Base-by-base conservation (phyloP, 2,329 filamentous ascomycete genomes). In the Annulohypoxylon truncatum region DNA sequence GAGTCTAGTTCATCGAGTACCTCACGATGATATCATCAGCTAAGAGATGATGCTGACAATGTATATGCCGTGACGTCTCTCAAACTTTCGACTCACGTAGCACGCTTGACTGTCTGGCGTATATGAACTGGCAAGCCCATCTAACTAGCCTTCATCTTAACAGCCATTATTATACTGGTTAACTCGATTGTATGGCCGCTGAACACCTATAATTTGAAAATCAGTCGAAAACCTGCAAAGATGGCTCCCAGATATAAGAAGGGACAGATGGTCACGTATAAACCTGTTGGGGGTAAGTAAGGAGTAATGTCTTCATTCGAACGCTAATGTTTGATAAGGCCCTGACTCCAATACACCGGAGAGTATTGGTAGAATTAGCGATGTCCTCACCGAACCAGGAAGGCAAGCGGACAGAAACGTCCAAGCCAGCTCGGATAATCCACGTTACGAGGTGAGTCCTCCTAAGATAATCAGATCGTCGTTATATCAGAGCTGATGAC, bases 231-330 rank as follows among this genome's bases (percentile, higher is more conserved):
- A 35, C 33, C 15, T 55, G 1, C 55, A 51, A 51, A 51, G 7
- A 72, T 72, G 70, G 66, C 64, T 20, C 67, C 67, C 6, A 61
- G 56, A 42, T 71, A 68, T 20, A 64, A 65, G 57, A 69, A 69
- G 38, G 66, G 70, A n/a, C 59, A 68, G 51, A 66, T 44, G 59
- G 70, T 68, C 28, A 61, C 35, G 6, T 70, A 70, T 15, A 70
- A 70, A 50, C 60, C 68, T 12, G 35, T 67, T 20, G 67, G 68
- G n/a, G 58, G 68, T 66, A 13, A 54, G 67, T 61, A 51, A 10
- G 4, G 4, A 8, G 2, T 4, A 46, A n/a, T n/a, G 26, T 2
- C 9, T 10, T 13, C 5, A 5, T 9, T 38, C 10, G 31, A 8
- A 29, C 15, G 24, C 47, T 60, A 38, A 52, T 15, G 4, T 28